A percentile compares a stretch with the other conserved stretches of the same genome.
Evolutionary conservation across 257 asterid genomes (phyloP).

Genomic region (Solanum rostratum): DNA sequence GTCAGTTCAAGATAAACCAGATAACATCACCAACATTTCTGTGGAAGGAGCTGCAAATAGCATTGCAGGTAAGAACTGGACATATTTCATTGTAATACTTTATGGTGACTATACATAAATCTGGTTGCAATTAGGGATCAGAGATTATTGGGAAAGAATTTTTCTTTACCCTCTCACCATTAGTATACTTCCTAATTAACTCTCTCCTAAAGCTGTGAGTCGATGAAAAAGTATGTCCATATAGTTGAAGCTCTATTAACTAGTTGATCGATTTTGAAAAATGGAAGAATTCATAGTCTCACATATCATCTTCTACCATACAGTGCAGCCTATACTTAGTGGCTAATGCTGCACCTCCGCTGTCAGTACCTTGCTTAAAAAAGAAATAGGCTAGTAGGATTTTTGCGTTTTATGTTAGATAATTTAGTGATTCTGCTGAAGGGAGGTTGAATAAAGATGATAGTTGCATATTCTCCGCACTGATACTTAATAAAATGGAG

Average conservation of each 20-base stretch:
- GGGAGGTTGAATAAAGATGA: neutral
- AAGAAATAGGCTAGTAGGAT: neutral
- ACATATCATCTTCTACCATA: neutral
- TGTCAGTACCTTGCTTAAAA: neutral
- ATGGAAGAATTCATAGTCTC: neutral
- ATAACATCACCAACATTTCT: neutral
- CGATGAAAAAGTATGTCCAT: neutral
- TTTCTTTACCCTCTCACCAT: neutral
- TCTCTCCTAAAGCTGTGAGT: neutral
- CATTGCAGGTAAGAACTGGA: constrained; percentile 7
- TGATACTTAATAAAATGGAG: neutral
- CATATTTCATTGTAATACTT: neutral
- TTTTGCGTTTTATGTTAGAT: neutral
- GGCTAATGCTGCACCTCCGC: neutral
- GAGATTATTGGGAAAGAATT: neutral
- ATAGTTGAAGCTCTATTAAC: neutral
- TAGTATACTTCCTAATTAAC: neutral
- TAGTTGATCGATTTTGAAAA: neutral
- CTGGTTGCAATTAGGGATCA: neutral
- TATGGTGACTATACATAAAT: neutral
- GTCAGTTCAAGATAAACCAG: constrained; percentile 20
- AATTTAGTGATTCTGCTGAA: neutral
- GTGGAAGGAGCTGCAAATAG: constrained; percentile 3
- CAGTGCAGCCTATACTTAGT: neutral
- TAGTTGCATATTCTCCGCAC: neutral